Evolutionary conservation across 352 stramenopile genomes (phyloP).

Genomic region (Halophytophthora batemanensis): DNA sequence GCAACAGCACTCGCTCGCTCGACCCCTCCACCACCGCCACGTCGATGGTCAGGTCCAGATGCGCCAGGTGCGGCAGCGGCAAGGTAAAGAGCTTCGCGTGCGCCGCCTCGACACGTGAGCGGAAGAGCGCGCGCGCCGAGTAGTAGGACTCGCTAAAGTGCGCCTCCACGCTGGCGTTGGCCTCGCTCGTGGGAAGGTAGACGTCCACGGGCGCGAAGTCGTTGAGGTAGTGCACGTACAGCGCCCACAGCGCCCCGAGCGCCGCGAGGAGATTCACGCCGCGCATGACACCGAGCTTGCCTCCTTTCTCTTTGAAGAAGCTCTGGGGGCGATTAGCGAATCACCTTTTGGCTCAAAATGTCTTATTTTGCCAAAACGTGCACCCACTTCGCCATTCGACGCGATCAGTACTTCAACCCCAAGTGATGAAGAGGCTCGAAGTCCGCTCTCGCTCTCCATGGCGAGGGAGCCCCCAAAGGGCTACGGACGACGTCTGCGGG

Average conservation of each 20-base stretch:
- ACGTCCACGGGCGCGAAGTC: slow-evolving; percentile 51
- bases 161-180: slow-evolving; percentile 32
- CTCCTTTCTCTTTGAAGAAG: background rate
- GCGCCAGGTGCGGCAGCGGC: slow-evolving; percentile 32
- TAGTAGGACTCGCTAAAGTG: slow-evolving; percentile 69
- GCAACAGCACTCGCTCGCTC: slow-evolving; percentile 53
- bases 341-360: too few relatives aligned
- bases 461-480: too few relatives aligned
- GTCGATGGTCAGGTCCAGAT: slow-evolving; percentile 66
- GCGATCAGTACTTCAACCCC: too few relatives aligned
- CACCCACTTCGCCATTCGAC: too few relatives aligned
- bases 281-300: background rate
- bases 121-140: slow-evolving; percentile 59
- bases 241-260: slow-evolving; percentile 21
- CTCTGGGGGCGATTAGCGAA: too few relatives aligned
- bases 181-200: slow-evolving; percentile 14
- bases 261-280: slow-evolving; percentile 4
- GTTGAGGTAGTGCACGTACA: slow-evolving; percentile 38
- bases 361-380: too few relatives aligned
- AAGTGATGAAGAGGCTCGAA: too few relatives aligned
- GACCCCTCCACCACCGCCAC: slow-evolving; percentile 52
- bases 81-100: slow-evolving; percentile 44
- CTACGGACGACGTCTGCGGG: too few relatives aligned
- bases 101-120: slow-evolving; percentile 28
- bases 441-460: too few relatives aligned